These are phyloP conservation scores for Calonectria hongkongensis DNA, from an alignment of 2,329 filamentous ascomycete species.

Conservation along the genomic window DNA sequence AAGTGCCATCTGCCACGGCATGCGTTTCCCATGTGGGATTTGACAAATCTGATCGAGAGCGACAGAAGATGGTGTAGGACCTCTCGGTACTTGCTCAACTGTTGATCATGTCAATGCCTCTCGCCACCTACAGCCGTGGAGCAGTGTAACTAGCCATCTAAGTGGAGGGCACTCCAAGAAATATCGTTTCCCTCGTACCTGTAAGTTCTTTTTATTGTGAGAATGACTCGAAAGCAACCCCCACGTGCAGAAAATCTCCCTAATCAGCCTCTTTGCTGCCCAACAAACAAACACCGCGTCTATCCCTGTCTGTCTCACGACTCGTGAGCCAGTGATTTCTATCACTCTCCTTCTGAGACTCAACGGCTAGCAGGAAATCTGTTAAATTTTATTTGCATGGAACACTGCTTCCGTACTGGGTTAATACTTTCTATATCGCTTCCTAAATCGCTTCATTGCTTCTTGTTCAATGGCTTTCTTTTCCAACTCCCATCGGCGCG, in stretches of 20 bases:
- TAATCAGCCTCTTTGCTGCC: background rate
- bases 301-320: background rate
- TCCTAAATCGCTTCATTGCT: too few relatives aligned
- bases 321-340: background rate
- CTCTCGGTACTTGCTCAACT: background rate
- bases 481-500: background rate
- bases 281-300: background rate
- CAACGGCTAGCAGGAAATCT: background rate
- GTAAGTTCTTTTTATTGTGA: background rate
- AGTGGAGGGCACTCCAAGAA: background rate
- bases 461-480: background rate
- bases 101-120: background rate
- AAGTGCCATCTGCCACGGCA: background rate
- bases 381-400: background rate
- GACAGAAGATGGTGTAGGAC: background rate
- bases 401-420: background rate
- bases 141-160: background rate
- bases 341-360: background rate
- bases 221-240: background rate
- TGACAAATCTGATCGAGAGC: background rate
- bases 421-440: too few relatives aligned
- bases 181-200: background rate
- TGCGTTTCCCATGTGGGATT: background rate
- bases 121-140: background rate
- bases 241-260: background rate